Evolutionary conservation across 768 basidiomycete species (phyloP), one percentile per base, ranked within the genome.

Genomic region (Boletellus sp.): DNA sequence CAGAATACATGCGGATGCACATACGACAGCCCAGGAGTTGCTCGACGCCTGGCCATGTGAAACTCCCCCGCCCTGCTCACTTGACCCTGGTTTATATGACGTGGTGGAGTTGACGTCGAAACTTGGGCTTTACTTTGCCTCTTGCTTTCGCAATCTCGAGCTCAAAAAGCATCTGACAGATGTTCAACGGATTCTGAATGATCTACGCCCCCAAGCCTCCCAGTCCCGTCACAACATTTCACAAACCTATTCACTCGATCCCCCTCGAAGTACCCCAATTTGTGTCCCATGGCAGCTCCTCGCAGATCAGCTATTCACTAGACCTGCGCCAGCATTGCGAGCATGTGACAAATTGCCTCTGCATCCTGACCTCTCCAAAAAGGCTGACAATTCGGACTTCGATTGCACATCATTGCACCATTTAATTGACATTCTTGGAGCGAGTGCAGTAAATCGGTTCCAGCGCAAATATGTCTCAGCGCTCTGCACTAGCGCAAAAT

Each of bases 11-110:
- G 3, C 15, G 4, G 32, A 28, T 20, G 34, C n/a, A 4, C n/a
- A 28, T 17, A 23, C 4, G 26, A 10, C 12, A 26, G 35, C 35
- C 8, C 16, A 15, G 13, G 28, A 3, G n/a, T 45, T 37, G 11
- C 19, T 45, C 4, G 8, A 26, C 2, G 35, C 45, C 15, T 45
- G 45, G 45, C 45, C 45, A 19, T 23, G 45, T 19, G 35, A 45
- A 17, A 8, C 23, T n/a, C 4, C 16, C 11, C 45, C 61, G 9
- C 15, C 23, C 11, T 50, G n/a, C 17, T 36, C 45, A 13, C 45
- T 52, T 28, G 34, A 48, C 6, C 28, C 47, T 28, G 40, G 12
- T n/a, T 40, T 10, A n/a, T 50, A 48, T 10, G 9, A 53, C 22
- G n/a, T 52, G 23, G 5, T 23, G 12, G 3, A 19, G 8, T 37